phyloP scores from a whole-genome alignment of 352 stramenopile species.

The Blastocystis sp. region DNA sequence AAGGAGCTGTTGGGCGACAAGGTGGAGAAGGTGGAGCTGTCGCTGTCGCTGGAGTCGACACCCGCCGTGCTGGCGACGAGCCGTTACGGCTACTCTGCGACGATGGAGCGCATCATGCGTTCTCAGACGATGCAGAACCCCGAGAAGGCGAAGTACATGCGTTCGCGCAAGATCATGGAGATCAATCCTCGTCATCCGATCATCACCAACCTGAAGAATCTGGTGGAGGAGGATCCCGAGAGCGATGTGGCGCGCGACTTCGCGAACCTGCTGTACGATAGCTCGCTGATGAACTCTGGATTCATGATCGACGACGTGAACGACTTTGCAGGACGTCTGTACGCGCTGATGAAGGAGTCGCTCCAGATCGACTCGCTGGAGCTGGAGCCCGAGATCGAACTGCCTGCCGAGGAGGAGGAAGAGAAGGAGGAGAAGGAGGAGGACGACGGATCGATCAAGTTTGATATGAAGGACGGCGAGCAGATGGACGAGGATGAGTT shows the following conservation, averaged over 20 bases:
- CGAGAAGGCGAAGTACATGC: conserved; percentile 61
- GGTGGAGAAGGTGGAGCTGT: conserved; percentile 85
- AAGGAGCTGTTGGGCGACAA: conserved; percentile 86
- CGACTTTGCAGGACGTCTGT: conserved; percentile 80
- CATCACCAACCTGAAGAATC: conserved; percentile 81
- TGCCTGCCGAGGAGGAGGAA: conserved; percentile 63
- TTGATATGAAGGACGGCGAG: conserved; percentile 68
- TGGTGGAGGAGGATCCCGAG: conserved; percentile 62
- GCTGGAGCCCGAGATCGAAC: conserved; percentile 84
- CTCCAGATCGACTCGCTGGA: conserved; percentile 79
- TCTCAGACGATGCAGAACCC: conserved; percentile 85
- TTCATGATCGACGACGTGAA: conserved; percentile 85
- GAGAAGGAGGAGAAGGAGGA: conserved; percentile 62
- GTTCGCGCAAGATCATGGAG: conserved; percentile 84
- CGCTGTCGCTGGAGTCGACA: conserved; percentile 78
- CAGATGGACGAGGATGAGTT: conserved; percentile 63
- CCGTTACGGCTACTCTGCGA: conserved; percentile 90
- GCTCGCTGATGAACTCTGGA: conserved; percentile 86
- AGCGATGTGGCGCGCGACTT: conserved; percentile 79
- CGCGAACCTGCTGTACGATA: conserved; percentile 91
- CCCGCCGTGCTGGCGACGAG: conserved; percentile 88
- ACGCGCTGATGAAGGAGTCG: conserved; percentile 79
- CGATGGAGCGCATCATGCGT: conserved; percentile 98
- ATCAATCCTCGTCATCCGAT: conserved; percentile 97
- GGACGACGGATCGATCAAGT: conserved; percentile 35